Evolutionary conservation across 1,139 yeast genomes (phyloP).

Genomic region (Blastobotrys capitulatus): DNA sequence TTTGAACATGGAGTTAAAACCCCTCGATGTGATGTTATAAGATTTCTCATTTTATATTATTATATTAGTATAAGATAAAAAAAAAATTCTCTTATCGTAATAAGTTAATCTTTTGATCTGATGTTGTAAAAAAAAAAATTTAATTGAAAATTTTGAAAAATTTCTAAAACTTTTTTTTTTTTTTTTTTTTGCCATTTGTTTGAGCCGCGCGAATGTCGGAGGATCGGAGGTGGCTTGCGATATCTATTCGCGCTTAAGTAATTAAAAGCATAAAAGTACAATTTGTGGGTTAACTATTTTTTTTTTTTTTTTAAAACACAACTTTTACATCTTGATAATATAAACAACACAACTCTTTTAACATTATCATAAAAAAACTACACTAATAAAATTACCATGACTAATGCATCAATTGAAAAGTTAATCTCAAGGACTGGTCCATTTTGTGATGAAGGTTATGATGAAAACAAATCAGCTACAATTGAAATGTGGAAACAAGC

Average conservation of each 20-base stretch:
- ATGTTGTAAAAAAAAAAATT: conserved; percentile 1
- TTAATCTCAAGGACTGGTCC: conserved; percentile 33
- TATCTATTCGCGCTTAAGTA: no score
- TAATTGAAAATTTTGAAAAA: background rate
- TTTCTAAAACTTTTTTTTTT: background rate
- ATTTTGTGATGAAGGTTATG: conserved; percentile 35
- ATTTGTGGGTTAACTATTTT: no score
- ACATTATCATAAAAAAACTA: background rate
- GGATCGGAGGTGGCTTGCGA: no score
- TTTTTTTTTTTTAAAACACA: no score
- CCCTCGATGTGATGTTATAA: conserved; percentile 28
- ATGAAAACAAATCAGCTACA: conserved; percentile 31
- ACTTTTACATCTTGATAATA: no score
- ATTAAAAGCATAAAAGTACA: no score
- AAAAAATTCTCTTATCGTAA: background rate
- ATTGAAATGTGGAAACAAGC: conserved; percentile 27
- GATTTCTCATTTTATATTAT: conserved; percentile 30
- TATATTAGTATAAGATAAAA: no score
- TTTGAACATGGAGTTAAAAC: conserved; percentile 22
- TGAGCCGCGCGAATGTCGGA: background rate
- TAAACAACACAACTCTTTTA: background rate
- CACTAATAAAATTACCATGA: background rate
- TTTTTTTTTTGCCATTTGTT: no score
- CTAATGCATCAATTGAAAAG: conserved; percentile 8
- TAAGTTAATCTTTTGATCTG: background rate